phyloP scores from a whole-genome alignment of 768 basidiomycete species.

The Tricholoma terreum region DNA sequence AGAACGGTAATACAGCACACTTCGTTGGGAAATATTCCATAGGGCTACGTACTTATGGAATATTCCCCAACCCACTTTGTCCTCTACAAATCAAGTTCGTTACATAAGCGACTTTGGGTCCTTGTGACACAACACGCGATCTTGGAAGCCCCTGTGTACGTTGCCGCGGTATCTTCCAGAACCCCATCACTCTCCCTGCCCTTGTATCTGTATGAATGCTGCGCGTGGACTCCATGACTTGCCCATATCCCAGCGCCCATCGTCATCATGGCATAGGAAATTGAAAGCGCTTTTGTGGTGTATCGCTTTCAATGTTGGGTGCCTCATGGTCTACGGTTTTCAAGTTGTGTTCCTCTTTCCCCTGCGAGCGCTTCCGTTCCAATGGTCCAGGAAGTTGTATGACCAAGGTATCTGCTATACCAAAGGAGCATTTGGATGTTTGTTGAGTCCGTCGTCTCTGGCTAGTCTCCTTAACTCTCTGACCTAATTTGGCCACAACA shows the following conservation, averaged over 20 bases:
- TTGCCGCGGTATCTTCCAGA: too few species aligned
- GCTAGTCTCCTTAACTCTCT: neutral
- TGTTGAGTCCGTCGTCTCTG: conserved; percentile 55
- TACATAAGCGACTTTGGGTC: neutral
- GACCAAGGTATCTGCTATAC: conserved; percentile 72
- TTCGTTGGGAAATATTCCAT: too few species aligned
- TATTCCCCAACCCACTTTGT: too few species aligned
- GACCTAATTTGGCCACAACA: neutral
- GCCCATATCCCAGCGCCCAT: conserved; percentile 52
- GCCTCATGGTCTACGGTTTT: conserved; percentile 64
- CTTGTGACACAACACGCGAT: too few species aligned
- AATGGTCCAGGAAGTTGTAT: conserved; percentile 53
- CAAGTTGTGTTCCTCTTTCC: conserved; percentile 75
- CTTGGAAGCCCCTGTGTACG: too few species aligned
- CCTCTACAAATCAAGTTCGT: too few species aligned
- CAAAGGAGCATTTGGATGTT: conserved; percentile 76
- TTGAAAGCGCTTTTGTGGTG: conserved; percentile 50
- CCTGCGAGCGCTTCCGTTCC: conserved; percentile 60
- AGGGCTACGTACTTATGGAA: too few species aligned
- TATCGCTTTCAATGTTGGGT: conserved; percentile 59
- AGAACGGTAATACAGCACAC: too few species aligned
- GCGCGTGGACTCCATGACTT: conserved; percentile 35
- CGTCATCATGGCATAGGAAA: conserved; percentile 49
- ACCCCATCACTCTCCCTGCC: neutral
- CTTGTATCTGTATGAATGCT: conserved; percentile 17